phyloP scores from a whole-genome alignment of 1,139 yeast species.

The Hyphopichia fennica region DNA sequence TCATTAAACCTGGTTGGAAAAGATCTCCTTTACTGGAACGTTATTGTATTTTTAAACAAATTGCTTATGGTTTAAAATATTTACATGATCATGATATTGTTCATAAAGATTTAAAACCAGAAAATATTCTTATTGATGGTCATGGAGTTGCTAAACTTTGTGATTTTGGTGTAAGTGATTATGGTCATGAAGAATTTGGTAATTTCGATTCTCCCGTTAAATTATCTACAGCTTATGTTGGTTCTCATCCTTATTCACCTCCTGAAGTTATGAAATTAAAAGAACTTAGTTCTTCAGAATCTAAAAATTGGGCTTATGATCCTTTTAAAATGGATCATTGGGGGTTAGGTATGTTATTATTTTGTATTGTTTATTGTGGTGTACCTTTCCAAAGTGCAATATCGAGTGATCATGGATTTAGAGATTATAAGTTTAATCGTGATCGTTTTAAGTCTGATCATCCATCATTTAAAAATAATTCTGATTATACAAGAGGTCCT shows the following conservation, averaged over 20 bases:
- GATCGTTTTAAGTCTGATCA: constrained; percentile 49
- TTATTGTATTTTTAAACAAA: constrained; percentile 62
- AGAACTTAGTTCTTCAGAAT: constrained; percentile 34
- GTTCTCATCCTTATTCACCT: constrained; percentile 79
- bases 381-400: constrained; percentile 62
- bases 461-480: constrained; percentile 54
- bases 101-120: constrained; percentile 69
- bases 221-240: constrained; percentile 53
- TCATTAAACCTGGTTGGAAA: constrained; percentile 51
- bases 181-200: constrained; percentile 57
- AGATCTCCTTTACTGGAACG: constrained; percentile 46
- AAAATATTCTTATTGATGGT: constrained; percentile 55
- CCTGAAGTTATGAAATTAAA: constrained; percentile 69
- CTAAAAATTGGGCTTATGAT: constrained; percentile 52
- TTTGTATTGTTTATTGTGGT: constrained; percentile 57
- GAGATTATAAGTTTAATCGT: constrained; percentile 59
- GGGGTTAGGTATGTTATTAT: constrained; percentile 69
- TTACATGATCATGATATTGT: constrained; percentile 59
- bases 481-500: constrained; percentile 49
- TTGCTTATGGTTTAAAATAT: constrained; percentile 50
- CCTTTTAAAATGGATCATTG: constrained; percentile 72
- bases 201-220: constrained; percentile 51
- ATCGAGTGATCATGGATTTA: constrained; percentile 50
- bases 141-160: constrained; percentile 68
- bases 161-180: constrained; percentile 75